These are phyloP conservation scores for Limnomonas spitsbergensis DNA, from an alignment of 139 green algal species.

Conservation along the genomic window DNA sequence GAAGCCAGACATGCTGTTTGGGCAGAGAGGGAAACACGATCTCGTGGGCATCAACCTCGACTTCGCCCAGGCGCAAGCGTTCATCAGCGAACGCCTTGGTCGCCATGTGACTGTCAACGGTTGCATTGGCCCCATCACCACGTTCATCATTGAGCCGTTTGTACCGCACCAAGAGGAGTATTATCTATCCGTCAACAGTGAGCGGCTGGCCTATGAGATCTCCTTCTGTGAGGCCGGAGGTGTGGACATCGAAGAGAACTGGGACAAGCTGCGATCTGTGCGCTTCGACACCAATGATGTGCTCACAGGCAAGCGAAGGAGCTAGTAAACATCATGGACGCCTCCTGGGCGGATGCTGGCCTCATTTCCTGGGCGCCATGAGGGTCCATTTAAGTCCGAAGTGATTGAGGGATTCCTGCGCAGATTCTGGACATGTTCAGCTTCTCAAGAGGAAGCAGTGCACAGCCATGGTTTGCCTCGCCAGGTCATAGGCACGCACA, in stretches of 20 bases:
- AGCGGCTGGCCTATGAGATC: conserved; percentile 54
- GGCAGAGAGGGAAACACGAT: conserved; percentile 91
- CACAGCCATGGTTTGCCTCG: too few species aligned
- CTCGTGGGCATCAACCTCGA: conserved; percentile 81
- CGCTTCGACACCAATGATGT: conserved; percentile 37
- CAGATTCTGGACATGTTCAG: too few species aligned
- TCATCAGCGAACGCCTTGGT: conserved; percentile 70
- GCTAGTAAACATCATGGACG: too few species aligned
- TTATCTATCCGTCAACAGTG: conserved; percentile 23
- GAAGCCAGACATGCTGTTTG: conserved; percentile 95
- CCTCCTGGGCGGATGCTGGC: background rate
- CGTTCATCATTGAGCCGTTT: conserved; percentile 93
- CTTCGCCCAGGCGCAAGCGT: conserved; percentile 50
- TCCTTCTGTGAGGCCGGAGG: conserved; percentile 26
- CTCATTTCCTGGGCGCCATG: too few species aligned
- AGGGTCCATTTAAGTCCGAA: too few species aligned
- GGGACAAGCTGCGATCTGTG: conserved; percentile 78
- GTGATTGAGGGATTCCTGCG: too few species aligned
- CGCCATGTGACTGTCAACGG: conserved; percentile 59
- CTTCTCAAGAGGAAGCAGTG: too few species aligned
- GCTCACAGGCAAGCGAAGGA: background rate
- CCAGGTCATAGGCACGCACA: too few species aligned
- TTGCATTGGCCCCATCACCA: conserved; percentile 71
- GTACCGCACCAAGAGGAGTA: conserved; percentile 70
- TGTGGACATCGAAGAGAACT: conserved; percentile 91